phyloP scores from a whole-genome alignment of 2,329 filamentous ascomycete genomes.

The Alternaria dauci region DNA sequence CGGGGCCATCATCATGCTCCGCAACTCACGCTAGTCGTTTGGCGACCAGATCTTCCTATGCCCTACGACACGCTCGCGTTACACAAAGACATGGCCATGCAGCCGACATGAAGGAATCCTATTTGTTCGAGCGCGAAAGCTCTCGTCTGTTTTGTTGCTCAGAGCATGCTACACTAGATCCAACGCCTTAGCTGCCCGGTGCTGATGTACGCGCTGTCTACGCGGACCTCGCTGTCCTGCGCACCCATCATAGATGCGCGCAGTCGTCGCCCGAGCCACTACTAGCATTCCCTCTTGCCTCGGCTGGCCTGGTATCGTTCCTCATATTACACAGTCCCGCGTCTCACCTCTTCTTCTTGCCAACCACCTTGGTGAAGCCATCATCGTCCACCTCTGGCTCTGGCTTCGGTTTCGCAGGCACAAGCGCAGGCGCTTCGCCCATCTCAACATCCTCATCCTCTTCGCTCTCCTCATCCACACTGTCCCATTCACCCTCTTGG shows the following conservation, averaged over 20 bases:
- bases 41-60: slow-evolving; percentile 19
- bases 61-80: slow-evolving; percentile 11
- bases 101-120: not conserved
- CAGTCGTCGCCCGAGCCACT: not conserved
- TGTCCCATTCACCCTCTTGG: slow-evolving; percentile 53
- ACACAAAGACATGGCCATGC: not conserved
- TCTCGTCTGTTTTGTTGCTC: not conserved
- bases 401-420: slow-evolving; percentile 43
- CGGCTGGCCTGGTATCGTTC: not conserved
- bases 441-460: slow-evolving; percentile 51
- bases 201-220: not conserved
- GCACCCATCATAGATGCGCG: not conserved
- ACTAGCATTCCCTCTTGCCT: not conserved
- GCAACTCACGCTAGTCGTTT: slow-evolving; percentile 24
- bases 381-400: slow-evolving; percentile 54
- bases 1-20: slow-evolving; percentile 22
- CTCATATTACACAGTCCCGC: not conserved
- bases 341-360: slow-evolving; percentile 50
- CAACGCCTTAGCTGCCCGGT: not conserved
- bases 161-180: not conserved
- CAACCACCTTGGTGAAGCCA: slow-evolving; percentile 54
- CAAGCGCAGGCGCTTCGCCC: slow-evolving; percentile 48
- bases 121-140: not conserved
- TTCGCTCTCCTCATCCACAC: slow-evolving; percentile 63
- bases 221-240: not conserved